Evolutionary conservation across 1,139 yeast species (phyloP), one percentile per base, ranked within the genome.

Genomic region (Taphrina communis): DNA sequence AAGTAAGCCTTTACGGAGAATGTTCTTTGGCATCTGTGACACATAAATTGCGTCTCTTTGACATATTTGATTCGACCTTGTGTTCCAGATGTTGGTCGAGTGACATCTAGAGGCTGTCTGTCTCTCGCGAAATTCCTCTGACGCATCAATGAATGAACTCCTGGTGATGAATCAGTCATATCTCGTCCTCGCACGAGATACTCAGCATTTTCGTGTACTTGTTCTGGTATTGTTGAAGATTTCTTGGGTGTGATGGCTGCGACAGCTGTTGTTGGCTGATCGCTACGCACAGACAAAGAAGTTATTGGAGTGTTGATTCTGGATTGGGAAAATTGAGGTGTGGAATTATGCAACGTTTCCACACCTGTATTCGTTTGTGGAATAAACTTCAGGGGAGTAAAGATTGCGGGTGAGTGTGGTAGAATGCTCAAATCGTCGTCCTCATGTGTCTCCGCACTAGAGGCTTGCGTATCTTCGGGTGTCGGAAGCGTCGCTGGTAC

Each of bases 401-500:
- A 12, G 48, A 44, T 11, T 7, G 19, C 8, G 6, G 48, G 48
- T 6, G 36, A 50, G 6, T 21, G 36, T 6, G 60, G 46, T 6
- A 56, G 53, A 31, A 58, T 42, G 19, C 50, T 58, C 42, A 58
- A 31, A 14, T 58, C 62, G 35, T 58, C 62, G 31, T 58, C 62
- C 14, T 46, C 62, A 11, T 50, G 53, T 11, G 53, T 19, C 11
- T 17, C 53, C 11, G 19, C 41, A 31, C 36, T 19, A 12, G 42
- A 21, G 14, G 53, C 12, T n/a, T 44, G 50, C 21, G 53, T 50
- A 8, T 50, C 53, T 50, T 50, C 53, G 8, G 53, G 53, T 6
- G 53, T 50, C 21, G 36, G 36, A 8, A 50, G n/a, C 9, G 36
- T 21, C 2, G 41, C 7, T 5, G 39, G 1, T 48, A 19, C 53